Evolutionary conservation across 2,329 filamentous ascomycete genomes (phyloP), one percentile per base, ranked within the genome.

Genomic region (Arthroderma uncinatum): DNA sequence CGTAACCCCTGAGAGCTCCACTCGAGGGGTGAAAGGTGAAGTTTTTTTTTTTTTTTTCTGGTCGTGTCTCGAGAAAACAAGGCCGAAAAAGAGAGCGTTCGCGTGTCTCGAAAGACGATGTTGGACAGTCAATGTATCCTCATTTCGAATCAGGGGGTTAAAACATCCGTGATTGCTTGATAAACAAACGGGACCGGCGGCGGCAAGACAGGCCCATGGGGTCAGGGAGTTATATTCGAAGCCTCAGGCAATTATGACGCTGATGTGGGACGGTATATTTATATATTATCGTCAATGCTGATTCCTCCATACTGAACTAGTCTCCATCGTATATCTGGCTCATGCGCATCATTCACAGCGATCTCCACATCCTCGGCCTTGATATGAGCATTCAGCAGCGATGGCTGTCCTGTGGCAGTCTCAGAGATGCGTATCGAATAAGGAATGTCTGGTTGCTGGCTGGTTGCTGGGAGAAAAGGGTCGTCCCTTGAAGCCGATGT

Each of bases 1-100:
- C 14, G 44, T 50, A 30, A 14, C 44, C 44, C 44, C 44, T 50
- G 44, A 50, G 25, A 25, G n/a, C 44, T 50, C 44, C 44, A 50
- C 44, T 33, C 33, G 44, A 34, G 25, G 44, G 44, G 25, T 50
- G 44, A 14, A 28, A 44, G 39, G 40, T 28, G 10, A 23, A 23
- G 40, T 44, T 44, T 23, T 44, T 44, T 16, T 7, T 50, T 4
- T 9, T 25, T 8, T 50, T 16, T 14, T n/a, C 5, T 50, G 21
- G 23, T 48, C 12, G 23, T 19, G 39, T 50, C 44, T 33, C 25
- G 44, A 50, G 10, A 19, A 16, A 44, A 36, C 34, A 16, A n/a
- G 39, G 12, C 44, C n/a, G n/a, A n/a, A n/a, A n/a, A n/a, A 33
- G 9, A 12, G 7, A 12, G n/a, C 12, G 44, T 25, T 30, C 44